Conservation (phyloP, 2,329 filamentous ascomycete species). For the Aulographum hederae region DNA sequence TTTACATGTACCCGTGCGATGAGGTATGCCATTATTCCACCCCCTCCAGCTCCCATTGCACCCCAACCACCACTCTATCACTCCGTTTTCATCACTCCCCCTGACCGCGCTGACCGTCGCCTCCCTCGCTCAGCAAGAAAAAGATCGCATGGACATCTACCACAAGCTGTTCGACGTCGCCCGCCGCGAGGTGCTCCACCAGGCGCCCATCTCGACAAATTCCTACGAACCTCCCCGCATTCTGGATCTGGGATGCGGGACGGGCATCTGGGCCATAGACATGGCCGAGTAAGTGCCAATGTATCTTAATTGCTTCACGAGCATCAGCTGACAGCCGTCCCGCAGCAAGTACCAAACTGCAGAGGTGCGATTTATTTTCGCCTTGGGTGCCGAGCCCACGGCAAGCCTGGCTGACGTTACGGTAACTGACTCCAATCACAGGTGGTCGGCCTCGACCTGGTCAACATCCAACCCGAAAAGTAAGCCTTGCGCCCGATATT, state of each 20-base stretch:
- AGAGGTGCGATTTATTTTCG: too few species aligned
- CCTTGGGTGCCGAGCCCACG: too few species aligned
- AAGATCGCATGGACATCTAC: constrained; percentile 64
- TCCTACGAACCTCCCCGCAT: constrained; percentile 25
- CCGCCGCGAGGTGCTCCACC: constrained; percentile 31
- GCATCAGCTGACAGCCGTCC: neutral
- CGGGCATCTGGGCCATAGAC: constrained; percentile 80
- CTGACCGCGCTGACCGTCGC: neutral
- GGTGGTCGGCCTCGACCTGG: constrained; percentile 43
- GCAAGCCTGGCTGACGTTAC: too few species aligned
- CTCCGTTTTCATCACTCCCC: neutral
- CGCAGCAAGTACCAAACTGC: neutral
- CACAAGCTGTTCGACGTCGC: constrained; percentile 58
- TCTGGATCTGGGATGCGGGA: constrained; percentile 61
- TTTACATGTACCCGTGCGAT: constrained; percentile 65
- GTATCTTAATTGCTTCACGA: constrained; percentile 2
- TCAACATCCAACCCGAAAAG: constrained; percentile 40
- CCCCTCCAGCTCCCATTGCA: constrained; percentile 2
- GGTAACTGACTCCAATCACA: too few species aligned
- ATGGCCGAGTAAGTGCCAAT: constrained; percentile 52
- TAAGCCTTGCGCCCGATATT: constrained; percentile 20
- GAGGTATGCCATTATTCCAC: constrained; percentile 31
- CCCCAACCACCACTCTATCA: neutral
- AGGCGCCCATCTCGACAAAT: constrained; percentile 23
- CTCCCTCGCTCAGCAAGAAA: constrained; percentile 36